Base-by-base conservation (phyloP, 2,329 filamentous ascomycete genomes). In the Phialophora expanda region DNA sequence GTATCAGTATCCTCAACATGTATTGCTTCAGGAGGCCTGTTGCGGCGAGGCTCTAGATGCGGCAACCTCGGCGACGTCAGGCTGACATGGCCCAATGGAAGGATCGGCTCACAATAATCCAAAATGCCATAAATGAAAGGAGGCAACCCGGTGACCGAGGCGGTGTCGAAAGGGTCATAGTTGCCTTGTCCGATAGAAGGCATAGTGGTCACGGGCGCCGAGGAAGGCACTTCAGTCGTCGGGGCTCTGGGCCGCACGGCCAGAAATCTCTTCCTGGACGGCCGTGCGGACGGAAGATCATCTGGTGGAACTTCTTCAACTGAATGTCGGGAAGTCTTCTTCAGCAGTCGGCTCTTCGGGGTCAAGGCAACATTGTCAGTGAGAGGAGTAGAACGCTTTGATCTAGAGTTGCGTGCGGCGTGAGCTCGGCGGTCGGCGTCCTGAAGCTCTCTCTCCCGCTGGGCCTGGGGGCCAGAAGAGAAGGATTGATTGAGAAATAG, bases 401-500 rank as follows among this genome's bases (percentile, higher is more conserved):
- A 20, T 62, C 32, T 32, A 46, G 54, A 50, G 22, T 63, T 38
- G 24, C 61, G 54, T 14, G 54, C 61, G 12, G 61, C 54, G 22
- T 63, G 61, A 24, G 54, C 53, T 53, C 55, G 44, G 38, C 61
- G 54, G n/a, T 57, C 54, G 30, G 61, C 61, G n/a, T 58, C 61
- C 32, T 63, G 61, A 30, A 63, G 54, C 38, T 63, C 61, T 28
- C 41, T 63, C 53, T 63, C 61, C 38, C 61, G 38, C 61, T 63
- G 61, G 12, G 61, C 58, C n/a, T 28, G 61, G 44, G 61, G 41
- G 12, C 22, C 30, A 41, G 38, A 51, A 38, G 61, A 41, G 11
- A 57, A 44, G 28, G 61, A 58, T 6, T 58, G 61, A 26, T 58
- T 63, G 5, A 63, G 38, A 20, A 63, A 63, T 12, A 63, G 28